A percentile compares a stretch with the other conserved stretches of the same genome.
phyloP scores from a whole-genome alignment of 306 rosid genomes.

The Lupinus albus region DNA sequence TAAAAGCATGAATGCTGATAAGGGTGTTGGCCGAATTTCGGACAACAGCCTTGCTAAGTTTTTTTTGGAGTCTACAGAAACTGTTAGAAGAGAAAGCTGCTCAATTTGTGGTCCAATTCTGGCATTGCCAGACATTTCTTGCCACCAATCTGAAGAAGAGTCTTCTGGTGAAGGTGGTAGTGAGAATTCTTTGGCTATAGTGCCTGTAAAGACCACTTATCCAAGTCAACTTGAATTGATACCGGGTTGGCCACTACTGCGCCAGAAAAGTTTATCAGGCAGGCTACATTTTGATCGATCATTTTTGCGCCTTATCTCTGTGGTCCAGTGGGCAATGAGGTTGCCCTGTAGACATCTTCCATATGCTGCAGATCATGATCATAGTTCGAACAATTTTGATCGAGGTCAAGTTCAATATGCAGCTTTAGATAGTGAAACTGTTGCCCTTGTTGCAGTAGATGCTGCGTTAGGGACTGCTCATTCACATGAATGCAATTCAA shows the following conservation, averaged over 20 bases:
- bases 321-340: constrained; percentile 97
- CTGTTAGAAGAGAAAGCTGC: constrained; percentile 48
- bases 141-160: constrained; percentile 48
- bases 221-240: constrained; percentile 53
- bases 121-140: constrained; percentile 42
- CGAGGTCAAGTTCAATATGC: constrained; percentile 45
- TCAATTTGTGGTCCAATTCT: constrained; percentile 54
- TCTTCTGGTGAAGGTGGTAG: constrained; percentile 42
- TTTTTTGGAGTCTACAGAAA: constrained; percentile 49
- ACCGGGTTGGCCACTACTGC: constrained; percentile 98
- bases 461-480: constrained; percentile 42
- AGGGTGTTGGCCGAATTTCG: constrained; percentile 35
- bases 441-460: constrained; percentile 76
- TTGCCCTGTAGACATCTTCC: constrained; percentile 65
- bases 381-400: constrained; percentile 36
- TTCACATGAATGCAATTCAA: constrained; percentile 48
- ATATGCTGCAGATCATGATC: constrained; percentile 40
- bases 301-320: constrained; percentile 57
- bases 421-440: constrained; percentile 63
- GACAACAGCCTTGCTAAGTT: constrained; percentile 61
- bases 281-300: constrained; percentile 40
- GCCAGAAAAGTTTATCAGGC: constrained; percentile 44
- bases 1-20: constrained; percentile 30
- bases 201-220: constrained; percentile 59
- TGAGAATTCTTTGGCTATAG: constrained; percentile 71